Evolutionary conservation across 2,329 filamentous ascomycete species (phyloP).

Genomic region (Lasiodiplodia citricola): DNA sequence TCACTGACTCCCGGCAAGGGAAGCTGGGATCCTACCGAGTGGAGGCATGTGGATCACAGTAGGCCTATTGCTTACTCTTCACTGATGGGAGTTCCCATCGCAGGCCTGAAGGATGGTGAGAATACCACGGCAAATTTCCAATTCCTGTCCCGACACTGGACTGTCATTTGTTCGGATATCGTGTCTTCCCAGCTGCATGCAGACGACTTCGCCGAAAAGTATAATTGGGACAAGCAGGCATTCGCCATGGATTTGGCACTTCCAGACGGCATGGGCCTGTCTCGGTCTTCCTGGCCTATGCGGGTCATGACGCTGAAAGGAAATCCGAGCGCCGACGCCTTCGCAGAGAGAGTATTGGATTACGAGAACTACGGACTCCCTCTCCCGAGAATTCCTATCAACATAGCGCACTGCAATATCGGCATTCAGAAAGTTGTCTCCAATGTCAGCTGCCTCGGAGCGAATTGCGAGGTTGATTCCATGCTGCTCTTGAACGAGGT

Average conservation of each 20-base stretch:
- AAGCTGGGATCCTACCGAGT: background rate
- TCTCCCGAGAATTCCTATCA: background rate
- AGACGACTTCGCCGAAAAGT: background rate
- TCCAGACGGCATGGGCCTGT: background rate
- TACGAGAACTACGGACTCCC: background rate
- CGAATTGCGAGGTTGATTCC: background rate
- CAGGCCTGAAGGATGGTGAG: background rate
- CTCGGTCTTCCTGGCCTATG: background rate
- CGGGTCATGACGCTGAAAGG: background rate
- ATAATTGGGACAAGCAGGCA: background rate
- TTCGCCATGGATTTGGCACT: background rate
- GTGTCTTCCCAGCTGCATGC: background rate
- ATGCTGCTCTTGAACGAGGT: background rate
- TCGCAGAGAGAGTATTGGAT: background rate
- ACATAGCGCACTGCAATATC: background rate
- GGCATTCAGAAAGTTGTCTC: background rate
- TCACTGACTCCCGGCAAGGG: background rate
- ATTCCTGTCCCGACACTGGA: background rate
- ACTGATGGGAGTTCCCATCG: background rate
- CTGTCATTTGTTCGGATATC: background rate
- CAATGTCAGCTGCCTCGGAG: background rate
- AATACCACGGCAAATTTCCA: background rate
- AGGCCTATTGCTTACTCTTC: background rate
- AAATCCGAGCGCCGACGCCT: background rate
- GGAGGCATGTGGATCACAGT: background rate